Evolutionary conservation across 768 basidiomycete species (phyloP).

Genomic region (Leccinum aurantiacum): DNA sequence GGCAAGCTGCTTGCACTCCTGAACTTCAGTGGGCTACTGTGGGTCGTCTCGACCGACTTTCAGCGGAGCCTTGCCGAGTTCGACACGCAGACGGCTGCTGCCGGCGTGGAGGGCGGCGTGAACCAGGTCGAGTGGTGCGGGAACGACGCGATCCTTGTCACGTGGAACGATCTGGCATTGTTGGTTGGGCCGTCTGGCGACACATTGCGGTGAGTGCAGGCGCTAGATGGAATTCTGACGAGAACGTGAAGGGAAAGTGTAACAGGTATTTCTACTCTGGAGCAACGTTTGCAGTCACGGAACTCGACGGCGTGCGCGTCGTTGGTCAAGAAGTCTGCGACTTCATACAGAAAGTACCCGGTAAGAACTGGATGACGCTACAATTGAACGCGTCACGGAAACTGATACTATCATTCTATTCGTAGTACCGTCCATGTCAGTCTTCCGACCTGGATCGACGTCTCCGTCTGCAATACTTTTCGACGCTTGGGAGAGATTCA

Average conservation of each 20-base stretch:
- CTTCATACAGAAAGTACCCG: constrained; percentile 90
- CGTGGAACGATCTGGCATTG: constrained; percentile 74
- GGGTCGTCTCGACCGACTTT: constrained; percentile 96
- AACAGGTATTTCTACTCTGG: constrained; percentile 80
- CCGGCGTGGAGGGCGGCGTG: constrained; percentile 57
- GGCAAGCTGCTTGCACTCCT: constrained; percentile 89
- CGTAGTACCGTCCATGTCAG: constrained; percentile 71
- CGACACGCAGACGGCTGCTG: constrained; percentile 59
- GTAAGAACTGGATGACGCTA: constrained; percentile 41
- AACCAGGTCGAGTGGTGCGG: constrained; percentile 92
- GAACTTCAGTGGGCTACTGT: constrained; percentile 68
- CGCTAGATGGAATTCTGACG: neutral
- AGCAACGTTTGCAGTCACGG: constrained; percentile 74
- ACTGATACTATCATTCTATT: neutral
- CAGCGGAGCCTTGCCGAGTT: constrained; percentile 87
- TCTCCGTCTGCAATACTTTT: constrained; percentile 89
- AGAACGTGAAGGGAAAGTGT: constrained; percentile 9
- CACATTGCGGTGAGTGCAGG: constrained; percentile 64
- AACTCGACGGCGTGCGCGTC: constrained; percentile 88
- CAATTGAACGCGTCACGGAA: neutral
- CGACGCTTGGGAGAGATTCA: constrained; percentile 90
- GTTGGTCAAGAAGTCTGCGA: constrained; percentile 78
- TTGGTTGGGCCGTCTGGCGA: constrained; percentile 94
- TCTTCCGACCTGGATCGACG: constrained; percentile 91
- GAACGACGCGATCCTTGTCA: constrained; percentile 88